These are phyloP conservation scores for Manihot esculenta DNA, from an alignment of 441 rosid genomes.

Conservation along the genomic window DNA sequence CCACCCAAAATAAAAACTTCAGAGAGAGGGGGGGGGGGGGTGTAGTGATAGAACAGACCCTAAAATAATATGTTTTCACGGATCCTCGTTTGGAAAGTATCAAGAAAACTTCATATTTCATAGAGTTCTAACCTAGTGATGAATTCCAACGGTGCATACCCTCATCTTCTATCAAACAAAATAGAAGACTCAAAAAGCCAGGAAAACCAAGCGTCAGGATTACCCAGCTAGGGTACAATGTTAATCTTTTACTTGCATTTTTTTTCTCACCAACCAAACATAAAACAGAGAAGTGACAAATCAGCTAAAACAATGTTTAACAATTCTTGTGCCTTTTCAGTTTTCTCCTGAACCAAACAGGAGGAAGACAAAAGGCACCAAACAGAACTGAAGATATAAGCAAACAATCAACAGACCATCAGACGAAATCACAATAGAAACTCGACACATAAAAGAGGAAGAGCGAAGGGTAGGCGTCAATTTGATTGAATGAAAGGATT, in stretches of 20 bases:
- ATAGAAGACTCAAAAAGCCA: too few relatives aligned
- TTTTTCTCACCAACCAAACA: conserved; percentile 9
- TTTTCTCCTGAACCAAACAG: neutral
- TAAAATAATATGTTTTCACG: too few relatives aligned
- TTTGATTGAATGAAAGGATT: too few relatives aligned
- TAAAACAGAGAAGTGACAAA: neutral
- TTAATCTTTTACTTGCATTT: neutral
- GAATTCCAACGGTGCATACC: too few relatives aligned
- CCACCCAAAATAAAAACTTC: neutral
- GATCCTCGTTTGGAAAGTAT: neutral
- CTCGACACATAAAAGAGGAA: too few relatives aligned
- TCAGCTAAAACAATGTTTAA: neutral
- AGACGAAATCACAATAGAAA: too few relatives aligned
- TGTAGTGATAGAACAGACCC: too few relatives aligned
- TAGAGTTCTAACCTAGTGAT: neutral
- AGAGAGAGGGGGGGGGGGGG: too few relatives aligned
- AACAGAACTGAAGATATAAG: neutral
- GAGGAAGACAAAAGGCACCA: neutral
- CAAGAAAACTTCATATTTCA: too few relatives aligned
- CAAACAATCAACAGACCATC: neutral
- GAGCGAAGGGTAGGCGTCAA: too few relatives aligned
- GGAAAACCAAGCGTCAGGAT: neutral
- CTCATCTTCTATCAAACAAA: neutral
- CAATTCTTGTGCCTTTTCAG: neutral
- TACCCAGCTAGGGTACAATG: too few relatives aligned